phyloP scores from a whole-genome alignment of 805 yeast genomes.

The Candida broadrunensis region DNA sequence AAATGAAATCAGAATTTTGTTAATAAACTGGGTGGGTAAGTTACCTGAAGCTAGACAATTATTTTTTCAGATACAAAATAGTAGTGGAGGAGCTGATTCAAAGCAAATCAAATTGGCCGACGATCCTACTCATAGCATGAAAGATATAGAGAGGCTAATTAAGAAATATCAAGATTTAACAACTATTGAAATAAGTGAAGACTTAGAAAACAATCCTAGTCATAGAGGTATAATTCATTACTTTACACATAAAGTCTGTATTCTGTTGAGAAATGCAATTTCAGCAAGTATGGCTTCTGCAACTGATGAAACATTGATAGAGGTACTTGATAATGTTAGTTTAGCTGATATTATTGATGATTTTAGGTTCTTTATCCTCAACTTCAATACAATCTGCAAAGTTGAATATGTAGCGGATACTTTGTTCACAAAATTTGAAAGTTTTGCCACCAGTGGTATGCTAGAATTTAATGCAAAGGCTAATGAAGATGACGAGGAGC shows the following conservation, averaged over 20 bases:
- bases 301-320: not conserved
- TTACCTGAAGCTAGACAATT: conserved; percentile 62
- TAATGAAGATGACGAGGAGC: conserved; percentile 2
- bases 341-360: conserved; percentile 15
- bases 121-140: not conserved
- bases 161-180: conserved; percentile 9
- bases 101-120: not conserved
- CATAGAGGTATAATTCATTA: conserved; percentile 11
- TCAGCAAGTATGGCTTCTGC: conserved; percentile 4
- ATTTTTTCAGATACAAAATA: conserved; percentile 38
- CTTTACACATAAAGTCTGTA: conserved; percentile 10
- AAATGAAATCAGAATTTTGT: conserved; percentile 56
- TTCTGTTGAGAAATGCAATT: conserved; percentile 9
- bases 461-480: not conserved
- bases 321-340: conserved; percentile 15
- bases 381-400: conserved; percentile 30
- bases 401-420: conserved; percentile 26
- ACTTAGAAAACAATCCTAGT: conserved; percentile 11
- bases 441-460: conserved; percentile 4
- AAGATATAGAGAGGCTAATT: conserved; percentile 10
- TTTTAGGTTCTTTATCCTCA: conserved; percentile 21
- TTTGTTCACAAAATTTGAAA: conserved; percentile 23
- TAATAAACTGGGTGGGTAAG: conserved; percentile 63
- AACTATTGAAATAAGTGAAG: conserved; percentile 14
- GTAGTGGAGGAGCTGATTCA: conserved; percentile 5